These are phyloP conservation scores for Ceratopteris richardii DNA, from an alignment of 75 land plant genomes.

Conservation along the genomic window DNA sequence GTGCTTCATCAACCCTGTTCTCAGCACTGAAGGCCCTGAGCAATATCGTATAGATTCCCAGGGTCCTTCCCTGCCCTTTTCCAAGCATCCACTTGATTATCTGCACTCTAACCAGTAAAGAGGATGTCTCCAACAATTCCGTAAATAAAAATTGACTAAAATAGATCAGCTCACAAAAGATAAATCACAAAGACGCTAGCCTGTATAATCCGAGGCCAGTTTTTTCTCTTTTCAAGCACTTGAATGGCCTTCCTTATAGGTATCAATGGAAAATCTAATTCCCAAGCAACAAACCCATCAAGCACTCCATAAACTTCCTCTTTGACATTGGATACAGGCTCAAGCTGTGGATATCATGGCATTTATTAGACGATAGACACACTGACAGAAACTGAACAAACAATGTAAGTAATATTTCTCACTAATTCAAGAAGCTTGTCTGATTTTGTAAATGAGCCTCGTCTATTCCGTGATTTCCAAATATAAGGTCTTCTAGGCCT, in stretches of 20 bases:
- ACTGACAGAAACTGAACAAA: neutral
- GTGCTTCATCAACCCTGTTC: slow-evolving; percentile 78
- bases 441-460: slow-evolving; percentile 80
- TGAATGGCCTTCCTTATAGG: slow-evolving; percentile 86
- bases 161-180: too few species aligned
- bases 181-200: slow-evolving; percentile 33
- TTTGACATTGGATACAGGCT: slow-evolving; percentile 71
- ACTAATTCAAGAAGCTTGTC: slow-evolving; percentile 68
- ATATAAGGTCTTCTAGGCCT: slow-evolving; percentile 75
- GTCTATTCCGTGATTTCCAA: slow-evolving; percentile 67
- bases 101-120: slow-evolving; percentile 29
- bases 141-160: too few species aligned
- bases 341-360: slow-evolving; percentile 29
- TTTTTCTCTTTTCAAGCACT: slow-evolving; percentile 44
- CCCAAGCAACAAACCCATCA: slow-evolving; percentile 95
- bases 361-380: neutral
- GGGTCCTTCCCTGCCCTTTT: slow-evolving; percentile 93
- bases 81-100: slow-evolving; percentile 94
- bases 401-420: slow-evolving; percentile 13
- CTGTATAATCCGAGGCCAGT: slow-evolving; percentile 96
- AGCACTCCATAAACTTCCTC: slow-evolving; percentile 96
- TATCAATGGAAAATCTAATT: slow-evolving; percentile 85
- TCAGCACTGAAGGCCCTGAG: slow-evolving; percentile 77
- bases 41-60: slow-evolving; percentile 66
- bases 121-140: too few species aligned